Evolutionary conservation across 2,329 filamentous ascomycete genomes (phyloP), one percentile per base, ranked within the genome.

Genomic region (Thielaviopsis punctulata): DNA sequence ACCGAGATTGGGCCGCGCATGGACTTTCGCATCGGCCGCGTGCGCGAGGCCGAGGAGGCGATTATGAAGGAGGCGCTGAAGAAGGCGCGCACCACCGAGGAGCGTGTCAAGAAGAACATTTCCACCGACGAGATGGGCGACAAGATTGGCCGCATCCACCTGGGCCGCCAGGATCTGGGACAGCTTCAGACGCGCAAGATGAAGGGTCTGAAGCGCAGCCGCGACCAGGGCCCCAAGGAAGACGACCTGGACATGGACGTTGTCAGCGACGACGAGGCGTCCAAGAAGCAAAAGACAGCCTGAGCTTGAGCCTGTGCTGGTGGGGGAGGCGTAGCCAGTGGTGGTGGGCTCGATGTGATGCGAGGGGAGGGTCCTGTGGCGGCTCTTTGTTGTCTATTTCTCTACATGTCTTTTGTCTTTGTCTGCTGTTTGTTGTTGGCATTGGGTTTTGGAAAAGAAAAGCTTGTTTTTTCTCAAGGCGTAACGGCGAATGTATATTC

Each of bases 141-240:
- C 69, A 96, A 96, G 81, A 75, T 96, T 58, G 92, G 90, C 57
- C 82, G 88, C 60, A 84, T 98, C 57, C 92, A 98, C 66, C 68
- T 94, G 55, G 87, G 85, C 62, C 87, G 83, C 71, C 88, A 95
- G 69, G 88, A 98, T 69, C 75, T 98, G 55, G 75, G 73, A 63
- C 77, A 84, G 60, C 68, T 98, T 67, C 92, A 98, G 73, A 93
- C 89, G 51, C 82, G 92, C 63, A 98, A 98, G 79, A 96, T 98
- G 89, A 98, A 98, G 80, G 92, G 89, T 59, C 68, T 98, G 59
- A 98, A 96, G 78, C 76, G 92, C 58, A 80, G 76, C 58, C 78
- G 86, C 52, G 80, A 80, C 57, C 77, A 75, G 49, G 72, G 69
- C 3, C 70, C 61, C 15, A 48, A 44, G 23, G 52, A 62, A 43